These are phyloP conservation scores for Arxiozyma bovina DNA, from an alignment of 1,139 yeast species.

Conservation along the genomic window DNA sequence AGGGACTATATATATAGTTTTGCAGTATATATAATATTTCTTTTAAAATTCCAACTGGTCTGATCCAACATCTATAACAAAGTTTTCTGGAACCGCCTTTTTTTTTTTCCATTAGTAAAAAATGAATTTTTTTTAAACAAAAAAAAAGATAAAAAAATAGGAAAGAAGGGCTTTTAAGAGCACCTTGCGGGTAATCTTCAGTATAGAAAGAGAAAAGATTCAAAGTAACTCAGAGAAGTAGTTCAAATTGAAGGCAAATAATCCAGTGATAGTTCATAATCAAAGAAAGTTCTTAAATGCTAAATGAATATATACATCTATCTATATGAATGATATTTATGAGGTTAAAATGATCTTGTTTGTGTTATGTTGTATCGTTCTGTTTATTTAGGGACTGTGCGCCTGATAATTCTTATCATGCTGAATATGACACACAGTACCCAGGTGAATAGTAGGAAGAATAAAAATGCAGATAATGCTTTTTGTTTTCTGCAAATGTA, in stretches of 20 bases:
- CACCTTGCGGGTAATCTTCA: background rate
- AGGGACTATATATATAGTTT: background rate
- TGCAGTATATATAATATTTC: background rate
- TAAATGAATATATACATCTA: background rate
- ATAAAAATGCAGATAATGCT: slow-evolving; percentile 69
- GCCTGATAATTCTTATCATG: background rate
- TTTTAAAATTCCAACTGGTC: background rate
- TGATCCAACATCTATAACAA: background rate
- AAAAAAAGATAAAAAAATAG: too few species aligned
- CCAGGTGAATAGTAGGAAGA: slow-evolving; percentile 72
- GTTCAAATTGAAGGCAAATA: too few species aligned
- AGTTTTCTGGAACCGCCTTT: background rate
- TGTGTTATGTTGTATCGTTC: background rate
- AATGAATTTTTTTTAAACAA: too few species aligned
- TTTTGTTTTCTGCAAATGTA: slow-evolving; percentile 71
- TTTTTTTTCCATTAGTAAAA: too few species aligned
- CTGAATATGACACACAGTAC: slow-evolving; percentile 32
- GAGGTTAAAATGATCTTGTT: background rate
- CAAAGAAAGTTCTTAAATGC: background rate
- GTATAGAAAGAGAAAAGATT: background rate
- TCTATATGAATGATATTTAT: background rate
- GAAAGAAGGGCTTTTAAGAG: background rate
- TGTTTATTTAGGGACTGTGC: background rate
- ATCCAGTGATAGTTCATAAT: too few species aligned
- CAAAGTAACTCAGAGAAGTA: background rate